Evolutionary conservation across 1,284 basidiomycete genomes (phyloP).

Genomic region (Malassezia arunalokei): DNA sequence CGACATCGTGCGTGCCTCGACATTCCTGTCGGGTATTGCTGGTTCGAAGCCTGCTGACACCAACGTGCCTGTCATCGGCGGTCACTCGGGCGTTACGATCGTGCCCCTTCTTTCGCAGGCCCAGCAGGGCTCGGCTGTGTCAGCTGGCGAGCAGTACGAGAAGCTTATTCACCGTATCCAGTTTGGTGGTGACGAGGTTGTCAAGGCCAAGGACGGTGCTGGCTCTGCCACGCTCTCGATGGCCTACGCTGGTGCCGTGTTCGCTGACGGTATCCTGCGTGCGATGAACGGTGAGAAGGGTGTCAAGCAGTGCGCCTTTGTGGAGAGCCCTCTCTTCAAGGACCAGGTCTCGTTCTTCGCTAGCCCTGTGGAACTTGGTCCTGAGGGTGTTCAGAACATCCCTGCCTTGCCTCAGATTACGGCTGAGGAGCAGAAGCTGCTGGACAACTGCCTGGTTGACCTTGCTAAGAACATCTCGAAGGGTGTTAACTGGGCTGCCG

Average conservation of each 20-base stretch:
- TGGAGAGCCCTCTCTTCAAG: slow-evolving; percentile 66
- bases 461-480: slow-evolving; percentile 46
- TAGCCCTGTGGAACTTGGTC: slow-evolving; percentile 37
- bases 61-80: slow-evolving; percentile 81
- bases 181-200: slow-evolving; percentile 87
- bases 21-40: slow-evolving; percentile 69
- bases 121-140: slow-evolving; percentile 54
- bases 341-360: slow-evolving; percentile 51
- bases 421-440: slow-evolving; percentile 45
- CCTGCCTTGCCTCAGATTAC: slow-evolving; percentile 39
- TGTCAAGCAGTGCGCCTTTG: slow-evolving; percentile 70
- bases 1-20: slow-evolving; percentile 87
- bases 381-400: slow-evolving; percentile 42
- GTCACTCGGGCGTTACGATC: slow-evolving; percentile 92
- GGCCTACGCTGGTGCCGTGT: slow-evolving; percentile 57
- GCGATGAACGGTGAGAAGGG: slow-evolving; percentile 80
- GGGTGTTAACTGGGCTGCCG: slow-evolving; percentile 39
- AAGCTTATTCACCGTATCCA: slow-evolving; percentile 62
- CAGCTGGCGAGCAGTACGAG: slow-evolving; percentile 52
- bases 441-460: slow-evolving; percentile 42
- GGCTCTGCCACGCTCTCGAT: slow-evolving; percentile 78
- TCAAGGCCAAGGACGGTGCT: slow-evolving; percentile 78
- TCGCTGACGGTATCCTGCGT: slow-evolving; percentile 63
- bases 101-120: slow-evolving; percentile 90
- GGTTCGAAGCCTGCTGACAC: slow-evolving; percentile 53